phyloP scores from a whole-genome alignment of 176 grass and related monocot species.

The Avena sativa region DNA sequence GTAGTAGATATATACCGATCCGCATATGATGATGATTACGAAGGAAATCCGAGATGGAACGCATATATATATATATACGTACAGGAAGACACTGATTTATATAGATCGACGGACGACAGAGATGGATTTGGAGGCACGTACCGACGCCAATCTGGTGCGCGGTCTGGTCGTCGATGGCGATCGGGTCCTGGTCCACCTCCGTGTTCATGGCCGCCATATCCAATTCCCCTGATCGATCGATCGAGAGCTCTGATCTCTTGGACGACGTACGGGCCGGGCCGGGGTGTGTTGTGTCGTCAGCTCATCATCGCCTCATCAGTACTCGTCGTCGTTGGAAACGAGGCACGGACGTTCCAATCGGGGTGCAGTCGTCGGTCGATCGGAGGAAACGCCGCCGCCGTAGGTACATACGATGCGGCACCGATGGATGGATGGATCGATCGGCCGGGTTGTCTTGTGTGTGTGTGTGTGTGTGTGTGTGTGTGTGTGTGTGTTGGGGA shows the following conservation, averaged over 20 bases:
- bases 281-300: too few relatives aligned
- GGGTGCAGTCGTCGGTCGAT: neutral
- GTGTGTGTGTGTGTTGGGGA: neutral
- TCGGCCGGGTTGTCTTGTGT: neutral
- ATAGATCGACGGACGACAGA: neutral
- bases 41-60: too few relatives aligned
- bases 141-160: slow-evolving; percentile 31
- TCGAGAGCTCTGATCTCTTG: too few relatives aligned
- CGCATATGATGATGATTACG: too few relatives aligned
- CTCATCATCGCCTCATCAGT: neutral
- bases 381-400: neutral
- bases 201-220: neutral
- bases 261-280: too few relatives aligned
- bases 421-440: neutral
- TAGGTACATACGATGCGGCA: too few relatives aligned
- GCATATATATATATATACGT: too few relatives aligned
- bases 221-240: neutral
- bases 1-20: too few relatives aligned
- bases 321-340: neutral
- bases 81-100: too few relatives aligned
- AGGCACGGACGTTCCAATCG: too few relatives aligned
- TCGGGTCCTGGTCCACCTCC: neutral
- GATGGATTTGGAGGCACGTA: neutral
- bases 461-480: too few relatives aligned
- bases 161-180: neutral